Conservation (phyloP, 2,329 filamentous ascomycete species). For the Fusarium compactum region DNA sequence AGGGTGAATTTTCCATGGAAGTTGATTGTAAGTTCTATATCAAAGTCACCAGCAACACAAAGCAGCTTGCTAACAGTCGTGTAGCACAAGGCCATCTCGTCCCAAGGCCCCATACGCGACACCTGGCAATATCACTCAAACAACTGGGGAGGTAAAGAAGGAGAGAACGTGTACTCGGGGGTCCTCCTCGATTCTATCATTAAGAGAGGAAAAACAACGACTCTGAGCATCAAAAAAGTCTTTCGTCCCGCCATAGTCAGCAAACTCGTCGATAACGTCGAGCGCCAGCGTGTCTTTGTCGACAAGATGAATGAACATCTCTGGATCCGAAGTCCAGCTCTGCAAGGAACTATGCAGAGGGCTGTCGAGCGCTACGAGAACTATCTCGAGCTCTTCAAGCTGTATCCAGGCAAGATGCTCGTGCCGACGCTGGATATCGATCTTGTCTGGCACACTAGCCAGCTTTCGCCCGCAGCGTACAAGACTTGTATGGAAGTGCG, state of each 20-base stretch:
- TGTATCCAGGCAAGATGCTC: constrained; percentile 51
- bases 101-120: constrained; percentile 27
- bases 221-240: neutral
- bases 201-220: constrained; percentile 1
- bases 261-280: constrained; percentile 27
- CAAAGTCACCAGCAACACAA: accelerated
- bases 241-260: neutral
- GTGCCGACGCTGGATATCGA: constrained; percentile 58
- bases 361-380: constrained; percentile 54
- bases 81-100: constrained; percentile 31
- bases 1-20: constrained; percentile 34
- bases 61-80: neutral
- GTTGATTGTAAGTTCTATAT: constrained; percentile 19
- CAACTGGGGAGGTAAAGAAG: constrained; percentile 5
- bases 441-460: constrained; percentile 58
- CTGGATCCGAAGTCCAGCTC: constrained; percentile 54
- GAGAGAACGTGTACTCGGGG: neutral
- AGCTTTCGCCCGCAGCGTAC: constrained; percentile 51
- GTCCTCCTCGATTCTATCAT: constrained; percentile 15
- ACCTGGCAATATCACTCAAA: constrained; percentile 18
- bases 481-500: constrained; percentile 20
- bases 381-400: constrained; percentile 53
- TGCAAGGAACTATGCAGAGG: constrained; percentile 51
- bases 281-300: constrained; percentile 53
- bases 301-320: constrained; percentile 54